phyloP scores from a whole-genome alignment of 305 asterid genomes.

The Rubia tinctorum region DNA sequence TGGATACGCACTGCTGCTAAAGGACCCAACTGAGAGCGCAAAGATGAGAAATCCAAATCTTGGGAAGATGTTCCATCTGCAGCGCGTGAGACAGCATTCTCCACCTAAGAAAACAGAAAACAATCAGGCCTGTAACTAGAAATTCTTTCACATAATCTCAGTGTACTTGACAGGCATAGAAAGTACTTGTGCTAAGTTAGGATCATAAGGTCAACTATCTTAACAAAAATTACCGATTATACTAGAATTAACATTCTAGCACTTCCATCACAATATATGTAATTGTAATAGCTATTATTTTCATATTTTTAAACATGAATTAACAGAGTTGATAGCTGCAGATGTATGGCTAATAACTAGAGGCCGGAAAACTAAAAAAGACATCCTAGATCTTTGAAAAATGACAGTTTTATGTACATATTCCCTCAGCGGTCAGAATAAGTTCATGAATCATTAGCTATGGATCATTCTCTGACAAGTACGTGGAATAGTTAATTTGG shows the following conservation, averaged over 20 bases:
- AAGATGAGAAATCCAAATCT: constrained; percentile 70
- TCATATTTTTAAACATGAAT: neutral
- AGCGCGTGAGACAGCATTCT: constrained; percentile 85
- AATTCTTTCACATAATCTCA: neutral
- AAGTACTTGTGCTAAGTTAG: neutral
- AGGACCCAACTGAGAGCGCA: constrained; percentile 90
- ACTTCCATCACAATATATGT: constrained; percentile 4
- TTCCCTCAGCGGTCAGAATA: neutral
- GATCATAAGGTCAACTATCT: neutral
- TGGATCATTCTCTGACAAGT: neutral
- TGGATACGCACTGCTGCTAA: constrained; percentile 73
- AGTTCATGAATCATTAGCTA: neutral
- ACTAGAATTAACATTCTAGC: neutral
- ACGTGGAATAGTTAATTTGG: neutral
- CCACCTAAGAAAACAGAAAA: constrained; percentile 53
- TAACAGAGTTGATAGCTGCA: neutral
- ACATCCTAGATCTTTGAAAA: neutral
- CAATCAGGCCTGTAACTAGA: neutral
- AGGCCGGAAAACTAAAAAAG: neutral
- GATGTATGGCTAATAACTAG: too few relatives aligned
- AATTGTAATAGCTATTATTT: neutral
- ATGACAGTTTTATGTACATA: neutral
- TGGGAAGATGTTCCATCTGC: constrained; percentile 74
- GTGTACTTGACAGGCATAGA: constrained; percentile 3
- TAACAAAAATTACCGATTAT: neutral